phyloP scores from a whole-genome alignment of 1,139 yeast genomes.

The Blastobotrys serpentis region DNA sequence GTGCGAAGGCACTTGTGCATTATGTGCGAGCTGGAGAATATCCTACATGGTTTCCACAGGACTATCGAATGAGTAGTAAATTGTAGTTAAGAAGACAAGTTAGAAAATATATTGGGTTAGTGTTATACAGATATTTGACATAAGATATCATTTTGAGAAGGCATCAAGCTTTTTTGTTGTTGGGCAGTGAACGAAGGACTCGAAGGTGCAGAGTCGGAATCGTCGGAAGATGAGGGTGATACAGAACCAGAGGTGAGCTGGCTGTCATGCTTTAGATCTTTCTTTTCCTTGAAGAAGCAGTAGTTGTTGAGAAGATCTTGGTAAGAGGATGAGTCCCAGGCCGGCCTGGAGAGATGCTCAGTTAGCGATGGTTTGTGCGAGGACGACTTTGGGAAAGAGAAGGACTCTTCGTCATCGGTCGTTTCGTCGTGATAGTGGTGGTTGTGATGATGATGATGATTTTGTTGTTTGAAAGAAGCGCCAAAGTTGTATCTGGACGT shows the following conservation, averaged over 20 bases:
- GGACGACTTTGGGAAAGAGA: slow-evolving; percentile 18
- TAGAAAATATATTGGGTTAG: slow-evolving; percentile 2
- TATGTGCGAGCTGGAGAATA: slow-evolving; percentile 19
- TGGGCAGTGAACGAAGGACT: not conserved
- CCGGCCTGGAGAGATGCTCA: slow-evolving; percentile 24
- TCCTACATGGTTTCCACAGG: slow-evolving; percentile 30
- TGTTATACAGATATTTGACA: slow-evolving; percentile 6
- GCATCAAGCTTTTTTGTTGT: not conserved
- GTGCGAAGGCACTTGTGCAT: slow-evolving; percentile 30
- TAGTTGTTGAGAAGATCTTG: slow-evolving; percentile 68
- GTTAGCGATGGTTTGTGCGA: slow-evolving; percentile 14
- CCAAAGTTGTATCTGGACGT: slow-evolving; percentile 42
- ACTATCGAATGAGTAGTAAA: slow-evolving; percentile 15
- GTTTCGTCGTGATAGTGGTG: slow-evolving; percentile 15
- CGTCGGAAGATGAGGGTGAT: not conserved
- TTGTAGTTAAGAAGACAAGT: not conserved
- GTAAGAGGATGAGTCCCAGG: slow-evolving; percentile 60
- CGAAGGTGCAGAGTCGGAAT: not conserved
- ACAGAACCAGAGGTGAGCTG: not conserved
- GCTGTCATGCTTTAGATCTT: slow-evolving; percentile 8
- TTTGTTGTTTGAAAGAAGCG: slow-evolving; percentile 33
- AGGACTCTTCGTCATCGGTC: slow-evolving; percentile 17
- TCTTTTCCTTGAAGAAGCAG: slow-evolving; percentile 54
- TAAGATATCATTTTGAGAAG: slow-evolving; percentile 6
- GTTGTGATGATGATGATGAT: slow-evolving; percentile 12